A percentile compares a stretch with the other conserved stretches of the same genome.
phyloP scores from a whole-genome alignment of 768 basidiomycete genomes.

The Phaeotremella skinneri region DNA sequence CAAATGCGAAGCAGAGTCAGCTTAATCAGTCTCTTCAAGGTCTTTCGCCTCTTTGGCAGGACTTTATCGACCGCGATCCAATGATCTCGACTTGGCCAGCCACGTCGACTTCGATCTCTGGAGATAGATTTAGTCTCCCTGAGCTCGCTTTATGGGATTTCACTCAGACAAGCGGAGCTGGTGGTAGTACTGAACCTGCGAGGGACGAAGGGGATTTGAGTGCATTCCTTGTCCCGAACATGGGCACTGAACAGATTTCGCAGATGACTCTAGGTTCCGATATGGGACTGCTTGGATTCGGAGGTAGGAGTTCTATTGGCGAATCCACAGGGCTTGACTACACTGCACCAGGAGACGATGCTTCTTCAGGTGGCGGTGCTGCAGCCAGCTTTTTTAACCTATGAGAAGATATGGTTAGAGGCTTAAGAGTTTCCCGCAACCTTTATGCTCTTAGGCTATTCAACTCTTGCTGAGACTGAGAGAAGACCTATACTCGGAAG shows the following conservation, averaged over 20 bases:
- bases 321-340: no score
- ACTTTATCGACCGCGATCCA: neutral
- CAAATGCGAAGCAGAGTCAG: slow-evolving; percentile 8
- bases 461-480: no score
- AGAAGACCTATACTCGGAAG: no score
- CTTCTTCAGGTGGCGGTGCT: no score
- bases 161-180: neutral
- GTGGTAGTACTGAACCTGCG: neutral
- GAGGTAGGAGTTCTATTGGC: no score
- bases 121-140: neutral
- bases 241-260: neutral
- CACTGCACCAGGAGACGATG: no score
- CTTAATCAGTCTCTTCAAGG: neutral
- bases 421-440: no score
- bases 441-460: no score
- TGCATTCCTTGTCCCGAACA: neutral
- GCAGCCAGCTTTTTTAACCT: no score
- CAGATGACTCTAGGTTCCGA: neutral
- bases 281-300: no score
- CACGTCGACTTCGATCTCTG: neutral
- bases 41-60: slow-evolving; percentile 5
- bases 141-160: neutral
- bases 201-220: neutral
- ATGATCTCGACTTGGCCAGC: neutral
- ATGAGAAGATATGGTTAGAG: no score